Evolutionary conservation across 352 stramenopile genomes (phyloP).

Genomic region (Globisporangium cylindrosporum): DNA sequence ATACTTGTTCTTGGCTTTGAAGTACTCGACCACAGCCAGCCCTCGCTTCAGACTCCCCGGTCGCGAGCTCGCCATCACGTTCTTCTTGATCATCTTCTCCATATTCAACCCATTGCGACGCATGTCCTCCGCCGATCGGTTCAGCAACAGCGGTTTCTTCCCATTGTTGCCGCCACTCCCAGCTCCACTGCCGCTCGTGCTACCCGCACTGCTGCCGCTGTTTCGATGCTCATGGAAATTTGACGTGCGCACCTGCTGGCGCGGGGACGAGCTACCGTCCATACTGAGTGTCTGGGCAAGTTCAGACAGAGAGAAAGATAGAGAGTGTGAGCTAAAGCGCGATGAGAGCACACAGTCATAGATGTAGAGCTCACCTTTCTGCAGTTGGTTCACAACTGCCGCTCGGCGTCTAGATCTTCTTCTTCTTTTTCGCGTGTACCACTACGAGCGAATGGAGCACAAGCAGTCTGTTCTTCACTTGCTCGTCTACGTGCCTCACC

Average conservation of each 20-base stretch:
- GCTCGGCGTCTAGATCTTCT: neutral
- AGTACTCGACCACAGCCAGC: constrained; percentile 66
- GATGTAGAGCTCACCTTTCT: neutral
- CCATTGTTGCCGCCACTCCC: constrained; percentile 1
- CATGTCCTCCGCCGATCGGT: constrained; percentile 38
- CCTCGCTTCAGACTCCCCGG: constrained; percentile 60
- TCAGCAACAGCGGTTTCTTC: constrained; percentile 21
- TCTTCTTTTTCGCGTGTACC: neutral
- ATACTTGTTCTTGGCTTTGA: constrained; percentile 66
- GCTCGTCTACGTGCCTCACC: neutral
- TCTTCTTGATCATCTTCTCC: constrained; percentile 88
- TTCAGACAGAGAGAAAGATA: neutral
- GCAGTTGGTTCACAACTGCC: neutral
- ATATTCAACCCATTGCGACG: constrained; percentile 72
- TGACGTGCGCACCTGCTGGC: constrained; percentile 1
- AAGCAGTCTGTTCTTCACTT: neutral
- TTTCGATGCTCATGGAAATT: constrained; percentile 4
- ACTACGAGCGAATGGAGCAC: neutral
- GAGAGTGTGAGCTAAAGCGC: neutral
- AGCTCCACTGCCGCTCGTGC: neutral
- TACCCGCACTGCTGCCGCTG: neutral
- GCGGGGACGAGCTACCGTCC: constrained; percentile 17
- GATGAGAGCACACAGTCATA: neutral
- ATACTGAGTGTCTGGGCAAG: neutral
- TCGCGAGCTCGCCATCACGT: constrained; percentile 50